Conservation (phyloP, 2,329 filamentous ascomycete species). For the Onygenales sp. region DNA sequence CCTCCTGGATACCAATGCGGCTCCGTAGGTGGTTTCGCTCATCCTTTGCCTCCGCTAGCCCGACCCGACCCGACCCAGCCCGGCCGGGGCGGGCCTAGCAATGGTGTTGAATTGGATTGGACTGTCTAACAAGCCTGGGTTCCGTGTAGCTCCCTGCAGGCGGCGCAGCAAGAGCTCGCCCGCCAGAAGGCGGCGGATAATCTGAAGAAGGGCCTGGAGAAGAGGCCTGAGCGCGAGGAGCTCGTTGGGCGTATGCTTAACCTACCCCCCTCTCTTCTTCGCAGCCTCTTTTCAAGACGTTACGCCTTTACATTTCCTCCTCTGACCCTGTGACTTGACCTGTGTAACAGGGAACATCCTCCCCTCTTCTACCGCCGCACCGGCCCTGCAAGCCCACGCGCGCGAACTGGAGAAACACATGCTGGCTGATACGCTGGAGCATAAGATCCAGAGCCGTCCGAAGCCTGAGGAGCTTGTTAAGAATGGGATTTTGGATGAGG, state of each 20-base stretch:
- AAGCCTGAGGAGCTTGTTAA: slow-evolving; percentile 66
- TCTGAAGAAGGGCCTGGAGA: slow-evolving; percentile 55
- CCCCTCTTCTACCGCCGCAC: slow-evolving; percentile 66
- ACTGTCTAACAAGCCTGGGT: background rate
- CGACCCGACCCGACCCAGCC: no score
- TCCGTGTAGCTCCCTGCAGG: slow-evolving; percentile 39
- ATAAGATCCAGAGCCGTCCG: slow-evolving; percentile 72
- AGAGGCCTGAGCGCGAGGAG: slow-evolving; percentile 59
- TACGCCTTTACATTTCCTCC: background rate
- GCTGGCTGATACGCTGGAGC: slow-evolving; percentile 76
- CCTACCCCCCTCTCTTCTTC: slow-evolving; percentile 5
- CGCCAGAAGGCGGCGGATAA: slow-evolving; percentile 54
- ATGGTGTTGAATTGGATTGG: no score
- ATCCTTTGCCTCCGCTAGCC: background rate
- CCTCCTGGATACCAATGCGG: slow-evolving; percentile 56
- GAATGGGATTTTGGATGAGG: slow-evolving; percentile 67
- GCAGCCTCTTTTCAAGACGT: background rate
- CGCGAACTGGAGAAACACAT: slow-evolving; percentile 81
- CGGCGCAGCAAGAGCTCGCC: slow-evolving; percentile 52
- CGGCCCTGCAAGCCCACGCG: slow-evolving; percentile 69
- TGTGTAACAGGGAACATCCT: slow-evolving; percentile 67
- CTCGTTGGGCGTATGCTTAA: slow-evolving; percentile 62
- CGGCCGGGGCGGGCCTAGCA: no score
- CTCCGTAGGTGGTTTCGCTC: slow-evolving; percentile 43
- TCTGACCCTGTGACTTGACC: background rate